Percentiles rank a stretch among this genome's conserved stretches.
Evolutionary conservation across 257 asterid species (phyloP).

Genomic region (Solanum etuberosum): DNA sequence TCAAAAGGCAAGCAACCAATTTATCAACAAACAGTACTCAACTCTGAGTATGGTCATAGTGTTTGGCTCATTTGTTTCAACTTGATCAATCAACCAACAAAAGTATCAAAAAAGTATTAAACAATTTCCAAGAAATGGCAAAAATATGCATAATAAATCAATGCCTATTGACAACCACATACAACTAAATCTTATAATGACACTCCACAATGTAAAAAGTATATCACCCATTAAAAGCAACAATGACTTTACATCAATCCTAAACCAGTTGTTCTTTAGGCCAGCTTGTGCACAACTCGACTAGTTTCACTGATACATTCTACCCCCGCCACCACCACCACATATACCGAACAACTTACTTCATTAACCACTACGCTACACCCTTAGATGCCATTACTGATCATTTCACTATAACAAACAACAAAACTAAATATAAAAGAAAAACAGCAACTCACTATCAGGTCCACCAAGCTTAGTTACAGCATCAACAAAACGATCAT

Average conservation of each 20-base stretch:
- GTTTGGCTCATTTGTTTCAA: background rate
- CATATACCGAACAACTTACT: background rate
- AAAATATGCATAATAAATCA: background rate
- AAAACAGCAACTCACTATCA: conserved; percentile 27
- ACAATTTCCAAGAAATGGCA: background rate
- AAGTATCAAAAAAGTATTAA: background rate
- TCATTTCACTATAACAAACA: background rate
- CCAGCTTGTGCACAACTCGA: background rate
- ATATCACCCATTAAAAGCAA: background rate
- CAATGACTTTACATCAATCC: background rate
- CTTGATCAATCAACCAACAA: background rate
- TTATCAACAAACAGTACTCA: background rate
- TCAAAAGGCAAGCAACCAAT: background rate
- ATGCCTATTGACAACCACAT: background rate
- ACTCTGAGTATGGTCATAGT: background rate
- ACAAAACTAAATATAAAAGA: background rate
- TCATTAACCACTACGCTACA: background rate
- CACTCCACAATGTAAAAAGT: background rate
- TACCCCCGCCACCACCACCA: background rate
- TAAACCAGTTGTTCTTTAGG: background rate
- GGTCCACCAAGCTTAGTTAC: conserved; percentile 75
- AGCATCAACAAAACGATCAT: conserved; percentile 63
- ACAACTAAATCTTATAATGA: background rate
- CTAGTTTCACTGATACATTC: background rate
- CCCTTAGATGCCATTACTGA: background rate